phyloP scores from a whole-genome alignment of 495 filamentous ascomycete species.

The Amniculicola lignicola region DNA sequence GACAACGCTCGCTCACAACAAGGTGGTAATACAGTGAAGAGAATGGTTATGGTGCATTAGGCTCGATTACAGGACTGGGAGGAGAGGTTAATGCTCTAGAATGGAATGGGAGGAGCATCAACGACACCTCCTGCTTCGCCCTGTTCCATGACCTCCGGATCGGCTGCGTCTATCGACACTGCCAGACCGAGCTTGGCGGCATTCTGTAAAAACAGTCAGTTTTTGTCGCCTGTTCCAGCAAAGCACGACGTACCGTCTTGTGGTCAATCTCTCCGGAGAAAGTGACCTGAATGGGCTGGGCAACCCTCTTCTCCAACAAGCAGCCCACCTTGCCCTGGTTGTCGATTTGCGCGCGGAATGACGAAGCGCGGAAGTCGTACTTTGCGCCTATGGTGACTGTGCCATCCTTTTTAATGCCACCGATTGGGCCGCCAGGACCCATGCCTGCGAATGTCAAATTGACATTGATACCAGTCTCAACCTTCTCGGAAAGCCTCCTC shows the following conservation, averaged over 20 bases:
- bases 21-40: slow-evolving; percentile 37
- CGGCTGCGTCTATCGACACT: slow-evolving; percentile 85
- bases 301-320: slow-evolving; percentile 91
- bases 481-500: slow-evolving; percentile 87
- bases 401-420: slow-evolving; percentile 71
- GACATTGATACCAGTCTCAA: slow-evolving; percentile 93
- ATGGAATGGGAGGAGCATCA: slow-evolving; percentile 39
- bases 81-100: slow-evolving; percentile 33
- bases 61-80: slow-evolving; percentile 7
- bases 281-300: slow-evolving; percentile 81
- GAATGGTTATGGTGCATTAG: slow-evolving; percentile 27
- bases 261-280: slow-evolving; percentile 98
- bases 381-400: slow-evolving; percentile 89
- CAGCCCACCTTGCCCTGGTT: slow-evolving; percentile 89
- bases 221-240: background rate
- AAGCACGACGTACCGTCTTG: slow-evolving; percentile 67
- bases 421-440: slow-evolving; percentile 47
- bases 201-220: slow-evolving; percentile 58
- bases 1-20: slow-evolving; percentile 9
- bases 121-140: slow-evolving; percentile 62
- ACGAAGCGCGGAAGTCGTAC: slow-evolving; percentile 94
- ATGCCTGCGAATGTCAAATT: slow-evolving; percentile 79
- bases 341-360: slow-evolving; percentile 93
- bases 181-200: slow-evolving; percentile 90
- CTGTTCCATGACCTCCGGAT: slow-evolving; percentile 88